Conservation (phyloP, 2,329 filamentous ascomycete genomes). For the Penicillium oxalicum region DNA sequence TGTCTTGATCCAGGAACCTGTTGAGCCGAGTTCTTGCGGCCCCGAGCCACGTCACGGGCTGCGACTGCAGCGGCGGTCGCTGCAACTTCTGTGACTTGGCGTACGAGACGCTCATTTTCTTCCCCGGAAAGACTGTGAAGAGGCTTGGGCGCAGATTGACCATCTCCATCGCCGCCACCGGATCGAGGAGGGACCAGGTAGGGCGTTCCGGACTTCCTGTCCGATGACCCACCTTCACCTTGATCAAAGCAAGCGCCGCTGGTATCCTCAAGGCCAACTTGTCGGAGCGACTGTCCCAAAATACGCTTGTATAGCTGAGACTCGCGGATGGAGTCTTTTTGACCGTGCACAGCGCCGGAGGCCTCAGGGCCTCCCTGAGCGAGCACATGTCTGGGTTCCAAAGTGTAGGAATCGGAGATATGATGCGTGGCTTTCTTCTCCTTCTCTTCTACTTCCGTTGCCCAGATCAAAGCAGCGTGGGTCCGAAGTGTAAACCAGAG, state of each 20-base stretch:
- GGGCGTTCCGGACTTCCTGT: constrained; percentile 42
- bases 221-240: constrained; percentile 19
- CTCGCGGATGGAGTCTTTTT: constrained; percentile 68
- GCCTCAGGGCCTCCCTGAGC: constrained; percentile 26
- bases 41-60: constrained; percentile 64
- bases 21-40: constrained; percentile 45
- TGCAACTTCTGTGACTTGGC: constrained; percentile 87
- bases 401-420: constrained; percentile 25
- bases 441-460: constrained; percentile 73
- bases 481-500: constrained; percentile 93
- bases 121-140: constrained; percentile 67
- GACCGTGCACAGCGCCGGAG: constrained; percentile 41
- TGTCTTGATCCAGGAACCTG: constrained; percentile 26
- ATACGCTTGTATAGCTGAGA: constrained; percentile 90
- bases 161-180: constrained; percentile 43
- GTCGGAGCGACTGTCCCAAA: constrained; percentile 79
- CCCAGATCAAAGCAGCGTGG: constrained; percentile 96
- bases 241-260: constrained; percentile 38
- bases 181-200: constrained; percentile 71
- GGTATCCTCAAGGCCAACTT: constrained; percentile 64
- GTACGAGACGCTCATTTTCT: constrained; percentile 73
- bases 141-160: constrained; percentile 17
- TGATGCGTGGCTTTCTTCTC: constrained; percentile 41
- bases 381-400: constrained; percentile 32
- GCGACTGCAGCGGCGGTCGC: constrained; percentile 85